Percentiles rank a stretch among this genome's conserved stretches.
phyloP scores from a whole-genome alignment of 768 basidiomycete genomes.

The Psilocybe sp. region DNA sequence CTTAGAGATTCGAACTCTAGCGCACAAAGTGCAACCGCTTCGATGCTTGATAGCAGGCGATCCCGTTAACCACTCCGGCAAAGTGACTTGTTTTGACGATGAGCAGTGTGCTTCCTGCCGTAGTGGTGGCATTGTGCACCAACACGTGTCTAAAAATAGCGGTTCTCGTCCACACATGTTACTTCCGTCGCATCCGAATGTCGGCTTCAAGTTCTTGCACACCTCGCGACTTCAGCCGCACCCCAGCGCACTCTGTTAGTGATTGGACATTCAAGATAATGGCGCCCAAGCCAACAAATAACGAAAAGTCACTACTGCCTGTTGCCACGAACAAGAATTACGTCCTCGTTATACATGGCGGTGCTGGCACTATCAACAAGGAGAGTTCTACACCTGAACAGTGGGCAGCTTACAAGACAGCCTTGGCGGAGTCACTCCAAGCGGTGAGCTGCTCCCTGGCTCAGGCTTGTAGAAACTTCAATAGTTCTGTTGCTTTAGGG shows the following conservation, averaged over 20 bases:
- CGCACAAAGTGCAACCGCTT: too few species aligned
- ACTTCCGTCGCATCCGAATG: too few species aligned
- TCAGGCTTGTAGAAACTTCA: neutral
- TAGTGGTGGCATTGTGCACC: too few species aligned
- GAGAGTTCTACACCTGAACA: constrained; percentile 58
- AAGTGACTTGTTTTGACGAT: constrained; percentile 52
- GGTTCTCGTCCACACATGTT: too few species aligned
- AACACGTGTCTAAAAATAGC: too few species aligned
- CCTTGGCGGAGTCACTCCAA: constrained; percentile 49
- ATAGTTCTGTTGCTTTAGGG: constrained; percentile 33
- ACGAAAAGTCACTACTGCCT: constrained; percentile 17
- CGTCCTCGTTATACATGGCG: constrained; percentile 75
- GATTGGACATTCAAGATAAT: neutral
- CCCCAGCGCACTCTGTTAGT: too few species aligned
- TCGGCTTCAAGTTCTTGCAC: too few species aligned
- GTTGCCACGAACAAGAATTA: constrained; percentile 9
- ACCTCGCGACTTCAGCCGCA: too few species aligned
- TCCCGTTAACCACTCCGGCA: constrained; percentile 95
- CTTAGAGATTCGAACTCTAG: too few species aligned
- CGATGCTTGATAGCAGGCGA: constrained; percentile 55
- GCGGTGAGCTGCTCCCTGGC: constrained; percentile 27
- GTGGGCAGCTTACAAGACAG: constrained; percentile 53
- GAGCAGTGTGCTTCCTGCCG: too few species aligned
- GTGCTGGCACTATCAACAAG: constrained; percentile 69
- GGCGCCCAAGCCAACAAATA: neutral